Percentiles rank a stretch among this genome's conserved stretches.
Evolutionary conservation across 2,329 filamentous ascomycete genomes (phyloP).

Genomic region (Thelonectria blattea): DNA sequence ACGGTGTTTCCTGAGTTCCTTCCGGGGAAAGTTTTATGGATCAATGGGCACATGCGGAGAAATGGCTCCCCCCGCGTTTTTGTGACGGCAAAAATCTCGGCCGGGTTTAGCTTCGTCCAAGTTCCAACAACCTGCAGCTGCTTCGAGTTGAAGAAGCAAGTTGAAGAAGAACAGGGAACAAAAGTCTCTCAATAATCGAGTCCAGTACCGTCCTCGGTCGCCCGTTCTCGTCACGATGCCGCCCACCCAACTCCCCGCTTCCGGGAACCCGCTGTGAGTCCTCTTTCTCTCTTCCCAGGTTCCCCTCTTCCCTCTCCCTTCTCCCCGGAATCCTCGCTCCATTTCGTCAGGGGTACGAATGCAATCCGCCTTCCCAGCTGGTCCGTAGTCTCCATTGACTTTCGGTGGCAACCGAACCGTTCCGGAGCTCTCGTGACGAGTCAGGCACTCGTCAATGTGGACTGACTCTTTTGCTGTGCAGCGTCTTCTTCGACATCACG

Average conservation of each 20-base stretch:
- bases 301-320: neutral
- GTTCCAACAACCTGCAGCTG: neutral
- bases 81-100: slow-evolving; percentile 1
- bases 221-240: slow-evolving; percentile 42
- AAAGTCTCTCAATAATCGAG: no score
- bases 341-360: slow-evolving; percentile 10
- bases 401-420: slow-evolving; percentile 20
- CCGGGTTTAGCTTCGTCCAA: slow-evolving; percentile 8
- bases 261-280: slow-evolving; percentile 56
- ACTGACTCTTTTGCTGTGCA: slow-evolving; percentile 37
- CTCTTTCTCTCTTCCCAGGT: neutral
- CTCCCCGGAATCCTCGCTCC: neutral
- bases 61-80: slow-evolving; percentile 11
- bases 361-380: slow-evolving; percentile 2
- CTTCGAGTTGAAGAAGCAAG: no score
- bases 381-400: neutral
- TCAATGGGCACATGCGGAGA: slow-evolving; percentile 13
- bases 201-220: neutral
- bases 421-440: neutral
- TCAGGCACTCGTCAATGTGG: slow-evolving; percentile 20
- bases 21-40: neutral
- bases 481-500: slow-evolving; percentile 79
- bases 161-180: no score
- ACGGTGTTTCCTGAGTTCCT: no score
- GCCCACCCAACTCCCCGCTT: slow-evolving; percentile 53